Evolutionary conservation across 176 grass and related monocot species (phyloP).

Genomic region (Lolium perenne): DNA sequence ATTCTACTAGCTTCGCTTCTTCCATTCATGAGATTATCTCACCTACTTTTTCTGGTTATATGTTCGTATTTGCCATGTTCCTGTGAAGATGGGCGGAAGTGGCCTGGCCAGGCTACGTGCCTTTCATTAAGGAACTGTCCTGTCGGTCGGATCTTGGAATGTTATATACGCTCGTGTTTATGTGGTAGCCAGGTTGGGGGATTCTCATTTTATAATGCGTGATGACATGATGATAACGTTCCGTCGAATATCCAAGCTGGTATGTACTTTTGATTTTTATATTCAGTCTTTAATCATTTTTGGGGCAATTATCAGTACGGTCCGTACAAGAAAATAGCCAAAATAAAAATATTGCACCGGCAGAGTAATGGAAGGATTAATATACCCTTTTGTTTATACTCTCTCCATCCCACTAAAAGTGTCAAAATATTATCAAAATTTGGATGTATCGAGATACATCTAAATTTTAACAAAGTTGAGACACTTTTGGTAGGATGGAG

Average conservation of each 20-base stretch:
- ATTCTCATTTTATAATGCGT: not conserved
- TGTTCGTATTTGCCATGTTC: no score
- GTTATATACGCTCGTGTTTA: not conserved
- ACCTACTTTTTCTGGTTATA: not conserved
- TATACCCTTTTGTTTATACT: no score
- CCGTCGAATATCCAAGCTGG: not conserved
- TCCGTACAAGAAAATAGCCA: not conserved
- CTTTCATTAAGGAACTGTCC: slow-evolving; percentile 4
- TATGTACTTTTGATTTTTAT: not conserved
- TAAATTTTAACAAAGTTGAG: no score
- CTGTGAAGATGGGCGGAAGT: not conserved
- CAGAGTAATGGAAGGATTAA: no score
- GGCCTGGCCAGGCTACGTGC: not conserved
- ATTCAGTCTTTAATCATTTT: slow-evolving; percentile 4
- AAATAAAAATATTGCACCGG: no score
- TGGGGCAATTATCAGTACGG: slow-evolving; percentile 25
- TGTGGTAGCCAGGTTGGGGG: slow-evolving; percentile 5
- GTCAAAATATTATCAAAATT: no score
- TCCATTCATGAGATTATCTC: not conserved
- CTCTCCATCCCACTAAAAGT: no score
- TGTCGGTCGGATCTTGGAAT: slow-evolving; percentile 25
- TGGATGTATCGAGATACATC: no score
- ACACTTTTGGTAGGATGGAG: no score
- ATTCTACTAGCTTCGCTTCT: not conserved
- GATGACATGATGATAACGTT: slow-evolving; percentile 4